Evolutionary conservation across 2,329 filamentous ascomycete genomes (phyloP).

Genomic region (Colletotrichum neosansevieriae): DNA sequence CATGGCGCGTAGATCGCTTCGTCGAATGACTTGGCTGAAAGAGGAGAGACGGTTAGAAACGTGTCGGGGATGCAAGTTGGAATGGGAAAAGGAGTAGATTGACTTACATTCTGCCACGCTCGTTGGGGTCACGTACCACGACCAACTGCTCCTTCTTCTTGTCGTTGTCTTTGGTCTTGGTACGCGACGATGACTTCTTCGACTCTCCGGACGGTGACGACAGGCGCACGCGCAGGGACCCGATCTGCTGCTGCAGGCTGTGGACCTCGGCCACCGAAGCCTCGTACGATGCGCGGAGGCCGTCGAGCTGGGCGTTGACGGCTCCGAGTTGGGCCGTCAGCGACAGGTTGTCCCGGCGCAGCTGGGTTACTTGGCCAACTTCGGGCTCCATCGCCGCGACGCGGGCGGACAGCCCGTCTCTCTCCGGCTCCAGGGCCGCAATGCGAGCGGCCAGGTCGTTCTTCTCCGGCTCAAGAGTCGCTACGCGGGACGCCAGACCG

Average conservation of each 20-base stretch:
- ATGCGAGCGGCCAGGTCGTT: conserved; percentile 26
- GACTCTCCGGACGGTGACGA: conserved; percentile 34
- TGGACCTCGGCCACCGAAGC: conserved; percentile 34
- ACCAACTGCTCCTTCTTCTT: conserved; percentile 41
- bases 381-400: conserved; percentile 29
- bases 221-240: conserved; percentile 30
- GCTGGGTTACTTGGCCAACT: conserved; percentile 26
- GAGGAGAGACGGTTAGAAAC: conserved; percentile 16
- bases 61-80: background rate
- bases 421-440: conserved; percentile 23
- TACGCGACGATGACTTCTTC: conserved; percentile 27
- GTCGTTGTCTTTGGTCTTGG: conserved; percentile 36
- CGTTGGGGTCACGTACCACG: conserved; percentile 39
- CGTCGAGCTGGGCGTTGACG: conserved; percentile 38
- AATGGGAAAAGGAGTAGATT: background rate
- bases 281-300: conserved; percentile 33
- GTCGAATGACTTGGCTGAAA: conserved; percentile 38
- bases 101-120: conserved; percentile 40
- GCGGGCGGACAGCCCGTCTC: conserved; percentile 26
- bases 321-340: conserved; percentile 34
- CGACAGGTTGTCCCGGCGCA: conserved; percentile 36
- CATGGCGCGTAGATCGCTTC: conserved; percentile 37
- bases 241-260: conserved; percentile 36
- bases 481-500: conserved; percentile 24
- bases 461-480: conserved; percentile 23